phyloP scores from a whole-genome alignment of 2,329 filamentous ascomycete genomes.

The Cladosporium sp. region DNA sequence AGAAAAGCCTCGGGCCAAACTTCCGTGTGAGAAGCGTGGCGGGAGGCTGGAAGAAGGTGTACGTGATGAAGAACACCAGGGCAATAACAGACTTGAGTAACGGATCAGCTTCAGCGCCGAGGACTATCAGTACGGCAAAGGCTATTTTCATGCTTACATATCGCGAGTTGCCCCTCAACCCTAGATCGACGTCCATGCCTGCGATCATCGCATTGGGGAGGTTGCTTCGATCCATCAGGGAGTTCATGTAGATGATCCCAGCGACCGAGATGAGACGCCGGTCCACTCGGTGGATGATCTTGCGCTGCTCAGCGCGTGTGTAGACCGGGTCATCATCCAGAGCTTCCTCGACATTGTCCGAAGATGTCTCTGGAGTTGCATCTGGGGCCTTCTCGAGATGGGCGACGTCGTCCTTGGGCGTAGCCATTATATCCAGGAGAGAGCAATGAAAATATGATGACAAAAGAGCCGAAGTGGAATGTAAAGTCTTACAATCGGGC shows the following conservation, averaged over 20 bases:
- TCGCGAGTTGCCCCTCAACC: conserved; percentile 1
- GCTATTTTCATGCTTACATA: conserved; percentile 1
- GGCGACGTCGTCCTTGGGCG: neutral
- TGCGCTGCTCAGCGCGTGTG: conserved; percentile 23
- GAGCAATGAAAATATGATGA: neutral
- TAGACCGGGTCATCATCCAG: conserved; percentile 5
- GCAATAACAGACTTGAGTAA: conserved; percentile 49
- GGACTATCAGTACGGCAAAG: neutral
- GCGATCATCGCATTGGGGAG: conserved; percentile 71
- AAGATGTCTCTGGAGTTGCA: neutral
- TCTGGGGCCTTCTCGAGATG: neutral
- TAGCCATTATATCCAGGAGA: neutral
- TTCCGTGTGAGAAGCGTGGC: conserved; percentile 68
- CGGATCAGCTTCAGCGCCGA: neutral
- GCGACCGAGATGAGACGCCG: conserved; percentile 45
- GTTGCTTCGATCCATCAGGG: conserved; percentile 78
- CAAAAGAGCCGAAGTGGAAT: neutral
- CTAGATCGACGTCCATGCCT: conserved; percentile 49
- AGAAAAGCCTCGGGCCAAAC: conserved; percentile 51
- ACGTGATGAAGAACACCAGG: conserved; percentile 72
- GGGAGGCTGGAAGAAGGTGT: conserved; percentile 69
- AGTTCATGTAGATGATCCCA: conserved; percentile 42
- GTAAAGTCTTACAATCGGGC: neutral
- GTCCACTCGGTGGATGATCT: conserved; percentile 69
- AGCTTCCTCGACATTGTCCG: neutral